Conservation (phyloP, 2,329 filamentous ascomycete species). For the Aspergillus fischeri region DNA sequence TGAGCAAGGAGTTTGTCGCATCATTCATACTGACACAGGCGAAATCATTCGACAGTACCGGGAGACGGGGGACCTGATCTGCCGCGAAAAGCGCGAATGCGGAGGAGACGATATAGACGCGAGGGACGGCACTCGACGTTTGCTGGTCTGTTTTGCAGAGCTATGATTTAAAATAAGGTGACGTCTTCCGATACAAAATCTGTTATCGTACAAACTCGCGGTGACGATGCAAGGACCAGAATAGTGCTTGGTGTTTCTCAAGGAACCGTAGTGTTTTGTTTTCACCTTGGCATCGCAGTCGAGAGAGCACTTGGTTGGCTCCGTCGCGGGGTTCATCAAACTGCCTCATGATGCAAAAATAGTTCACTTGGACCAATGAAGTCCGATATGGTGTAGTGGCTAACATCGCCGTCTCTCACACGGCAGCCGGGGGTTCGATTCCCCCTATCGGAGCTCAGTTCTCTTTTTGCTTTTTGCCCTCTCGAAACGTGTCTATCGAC, state of each 20-base stretch:
- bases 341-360: no score
- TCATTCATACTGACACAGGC: conserved; percentile 37
- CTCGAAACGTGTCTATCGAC: neutral
- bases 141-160: neutral
- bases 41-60: conserved; percentile 3
- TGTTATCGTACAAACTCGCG: neutral
- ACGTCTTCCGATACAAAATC: neutral
- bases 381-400: conserved; percentile 18
- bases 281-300: neutral
- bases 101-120: neutral
- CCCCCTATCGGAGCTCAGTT: conserved; percentile 17
- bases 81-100: conserved; percentile 12
- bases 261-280: neutral
- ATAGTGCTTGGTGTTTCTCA: neutral
- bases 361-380: no score
- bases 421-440: conserved; percentile 26
- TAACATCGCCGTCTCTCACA: conserved; percentile 24
- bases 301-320: no score
- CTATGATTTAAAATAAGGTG: neutral
- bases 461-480: conserved; percentile 1
- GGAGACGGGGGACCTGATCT: neutral
- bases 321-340: no score
- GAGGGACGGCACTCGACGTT: neutral
- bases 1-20: conserved; percentile 62
- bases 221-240: neutral